Evolutionary conservation across 78 protist species (phyloP).

Genomic region (Dictyostelium firmibasis): DNA sequence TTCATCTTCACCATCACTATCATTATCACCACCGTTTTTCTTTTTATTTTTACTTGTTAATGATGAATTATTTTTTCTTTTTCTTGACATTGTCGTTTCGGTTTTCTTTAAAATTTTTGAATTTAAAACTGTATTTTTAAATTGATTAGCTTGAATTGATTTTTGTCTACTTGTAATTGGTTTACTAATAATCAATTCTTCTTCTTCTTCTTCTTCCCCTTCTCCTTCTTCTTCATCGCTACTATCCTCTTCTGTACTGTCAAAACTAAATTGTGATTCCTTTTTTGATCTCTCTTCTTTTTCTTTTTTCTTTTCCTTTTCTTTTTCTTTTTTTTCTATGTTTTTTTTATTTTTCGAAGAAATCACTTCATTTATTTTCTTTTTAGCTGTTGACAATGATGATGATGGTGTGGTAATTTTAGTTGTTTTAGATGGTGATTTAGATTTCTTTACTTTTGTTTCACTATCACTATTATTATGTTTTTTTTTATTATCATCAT

Average conservation of each 20-base stretch:
- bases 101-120: neutral
- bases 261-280: constrained; percentile 8
- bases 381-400: too few relatives aligned
- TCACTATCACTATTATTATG: neutral
- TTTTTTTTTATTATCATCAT: neutral
- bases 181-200: neutral
- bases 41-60: neutral
- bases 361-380: neutral
- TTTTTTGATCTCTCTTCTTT: neutral
- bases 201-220: neutral
- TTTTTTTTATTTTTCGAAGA: neutral
- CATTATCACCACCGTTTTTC: neutral
- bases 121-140: neutral
- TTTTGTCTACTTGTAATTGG: neutral
- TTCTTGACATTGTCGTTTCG: neutral
- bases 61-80: neutral
- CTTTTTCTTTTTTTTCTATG: neutral
- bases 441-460: neutral
- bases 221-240: neutral
- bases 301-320: neutral
- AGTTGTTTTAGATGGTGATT: neutral
- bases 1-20: neutral
- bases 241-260: neutral
- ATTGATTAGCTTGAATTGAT: neutral
- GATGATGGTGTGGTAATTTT: neutral